Evolutionary conservation across 352 stramenopile species (phyloP), one percentile per base, ranked within the genome.

Genomic region (Phytophthora kernoviae): DNA sequence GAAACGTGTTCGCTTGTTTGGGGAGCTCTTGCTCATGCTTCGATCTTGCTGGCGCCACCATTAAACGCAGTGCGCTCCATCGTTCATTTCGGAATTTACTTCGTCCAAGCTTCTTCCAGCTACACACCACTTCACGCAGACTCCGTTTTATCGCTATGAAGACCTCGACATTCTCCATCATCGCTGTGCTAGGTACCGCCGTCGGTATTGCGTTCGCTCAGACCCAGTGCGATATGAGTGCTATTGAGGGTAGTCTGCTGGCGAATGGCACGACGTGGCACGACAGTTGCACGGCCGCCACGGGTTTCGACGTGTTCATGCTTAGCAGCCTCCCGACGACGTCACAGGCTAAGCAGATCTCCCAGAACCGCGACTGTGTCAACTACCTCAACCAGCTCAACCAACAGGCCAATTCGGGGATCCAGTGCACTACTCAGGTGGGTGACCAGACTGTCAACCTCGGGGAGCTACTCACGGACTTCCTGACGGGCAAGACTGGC

Each of bases 371-470:
- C 37, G 77, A 73, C 50, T 90, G 81, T 65, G 79, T 84, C 21
- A 79, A 86, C 37, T 88, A 79, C 56, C 34, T 88, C 57, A 90
- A 90, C 68, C 81, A 90, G 61, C 68, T 90, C 43, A 87, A 78
- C 63, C 49, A 84, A 49, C 32, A 72, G 42, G 81, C 81, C 55
- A 90, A 90, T 67, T 26, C 48, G 36, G 48, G 70, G 18, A 88
- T 86, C 49, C 68, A 81, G 40, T 90, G 81, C 52, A 69, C 82
- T 20, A 54, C 73, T 46, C 30, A 59, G 37, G 54, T 90, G 39
- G 65, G 63, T 36, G 64, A 69, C 45, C 48, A 73, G 20, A 72
- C 73, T 32, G 60, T 84, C 51, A 42, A 53, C 49, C 77, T 88
- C 37, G 66, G 58, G 15, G 39, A 49, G 21, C 62, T 90, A 41